These are phyloP conservation scores for Boletales sp. DNA, from an alignment of 768 basidiomycete species.

Conservation along the genomic window DNA sequence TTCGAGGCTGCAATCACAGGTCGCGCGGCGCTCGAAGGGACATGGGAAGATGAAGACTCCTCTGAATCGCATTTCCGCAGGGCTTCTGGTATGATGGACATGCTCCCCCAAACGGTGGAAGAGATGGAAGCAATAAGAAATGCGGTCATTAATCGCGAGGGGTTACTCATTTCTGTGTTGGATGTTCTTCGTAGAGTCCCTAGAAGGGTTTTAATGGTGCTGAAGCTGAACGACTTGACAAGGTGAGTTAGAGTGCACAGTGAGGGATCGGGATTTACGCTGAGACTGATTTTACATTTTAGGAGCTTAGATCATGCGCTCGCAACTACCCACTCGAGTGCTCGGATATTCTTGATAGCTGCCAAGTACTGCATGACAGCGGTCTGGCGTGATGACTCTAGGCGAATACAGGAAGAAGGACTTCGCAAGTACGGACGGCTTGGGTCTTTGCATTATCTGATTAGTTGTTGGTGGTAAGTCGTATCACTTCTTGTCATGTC, in stretches of 20 bases:
- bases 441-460: slow-evolving; percentile 47
- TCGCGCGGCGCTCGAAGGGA: slow-evolving; percentile 68
- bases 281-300: neutral
- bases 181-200: slow-evolving; percentile 86
- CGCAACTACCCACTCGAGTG: slow-evolving; percentile 82
- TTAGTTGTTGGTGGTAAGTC: slow-evolving; percentile 75
- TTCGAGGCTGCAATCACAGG: slow-evolving; percentile 94
- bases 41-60: slow-evolving; percentile 42
- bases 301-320: slow-evolving; percentile 82
- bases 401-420: slow-evolving; percentile 48
- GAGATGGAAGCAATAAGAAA: slow-evolving; percentile 81
- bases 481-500: neutral
- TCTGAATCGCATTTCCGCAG: slow-evolving; percentile 43
- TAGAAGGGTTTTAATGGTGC: slow-evolving; percentile 74
- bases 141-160: slow-evolving; percentile 81
- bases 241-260: slow-evolving; percentile 38
- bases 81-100: slow-evolving; percentile 75
- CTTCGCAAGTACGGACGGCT: slow-evolving; percentile 40
- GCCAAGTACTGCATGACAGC: slow-evolving; percentile 84
- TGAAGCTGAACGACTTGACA: slow-evolving; percentile 85
- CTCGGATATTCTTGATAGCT: slow-evolving; percentile 87
- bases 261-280: neutral
- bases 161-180: slow-evolving; percentile 80
- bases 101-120: slow-evolving; percentile 64
- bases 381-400: slow-evolving; percentile 70